Base-by-base conservation (phyloP, 2,329 filamentous ascomycete species). In the Scytalidium sp. region DNA sequence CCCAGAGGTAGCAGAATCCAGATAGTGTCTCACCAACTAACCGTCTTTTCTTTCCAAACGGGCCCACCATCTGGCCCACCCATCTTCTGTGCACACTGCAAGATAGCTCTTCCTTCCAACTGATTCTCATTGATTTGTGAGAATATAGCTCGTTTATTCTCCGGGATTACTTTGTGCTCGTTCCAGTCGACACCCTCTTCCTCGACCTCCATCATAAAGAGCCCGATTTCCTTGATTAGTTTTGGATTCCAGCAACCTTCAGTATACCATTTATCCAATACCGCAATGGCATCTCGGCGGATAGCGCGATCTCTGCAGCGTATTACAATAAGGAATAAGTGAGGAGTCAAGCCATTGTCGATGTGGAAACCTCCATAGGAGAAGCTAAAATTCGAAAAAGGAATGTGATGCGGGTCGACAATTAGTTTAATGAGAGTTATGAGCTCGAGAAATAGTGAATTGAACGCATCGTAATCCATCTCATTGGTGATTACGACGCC, bases 181-280 rank as follows among this genome's bases (percentile, higher is more conserved):
- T 39, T 25, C 17, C 23, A 47, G 22, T 58, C 53, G 2, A 59
- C 41, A 8, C 54, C 58, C 10, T 57, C 55, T 44, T 62, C 60
- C 43, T 62, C 58, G 11, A 60, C 43, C 41, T 59, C 53, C 54
- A 61, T 59, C 2, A 60, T 36, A 21, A 52, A 56, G n/a, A n/a
- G 41, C 8, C 51, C 56, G 13, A 60, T 41, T 42, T 56, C 52
- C 5, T 53, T 57, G 19, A 42, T 45, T 2, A 49, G 29, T 21
- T 41, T 32, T 19, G 43, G 51, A 20, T 52, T 50, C 56, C 53
- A 59, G 44, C 54, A 48, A 1, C 51, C 58, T 41, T 62, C 60
- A 25, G 52, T 52, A 3, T 29, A 45, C 19, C 45, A 47, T 10
- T 43, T 29, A 3, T 27, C 27, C 7, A 61, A 51, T 22, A 62